Evolutionary conservation across 306 rosid species (phyloP), one percentile per base, ranked within the genome.

Genomic region (Trifolium fragiferum): DNA sequence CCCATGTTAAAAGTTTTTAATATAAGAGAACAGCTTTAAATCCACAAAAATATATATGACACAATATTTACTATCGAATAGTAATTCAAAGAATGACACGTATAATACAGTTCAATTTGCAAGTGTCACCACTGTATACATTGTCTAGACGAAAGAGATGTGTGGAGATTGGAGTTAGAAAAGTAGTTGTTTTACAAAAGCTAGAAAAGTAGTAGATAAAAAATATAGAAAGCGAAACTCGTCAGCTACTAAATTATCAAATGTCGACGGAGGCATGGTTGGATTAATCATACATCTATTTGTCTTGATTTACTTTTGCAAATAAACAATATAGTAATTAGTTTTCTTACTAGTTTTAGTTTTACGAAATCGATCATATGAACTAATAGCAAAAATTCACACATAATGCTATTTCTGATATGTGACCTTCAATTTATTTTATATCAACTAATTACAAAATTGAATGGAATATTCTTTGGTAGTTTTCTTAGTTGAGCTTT

Each of bases 401-500:
- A 25, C 41, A 44, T 50, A 51, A 59, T 40, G 12, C 57, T 58
- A 58, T 49, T 25, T 23, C 12, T 20, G 1, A 15, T 18, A 13
- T 21, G 61, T 47, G 40, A 13, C 27, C 37, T 62, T 59, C 6
- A 49, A 47, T 13, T 53, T 57, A 23, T 73, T n/a, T 18, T 1
- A 32, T 60, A 69, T 47, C 59, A 68, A 60, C n/a, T 18, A n/a
- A 8, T 51, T 8, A 19, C 20, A 43, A 68, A 55, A 50, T 54
- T 50, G 72, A 57, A 51, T 49, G 74, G 81, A 87, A 80, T 84
- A 84, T 82, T 82, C 75, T 37, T 12, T 54, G 82, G 75, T 66
- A 81, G 89, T 87, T 87, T 86, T 85, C 82, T 86, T 81, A 51
- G 87, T 78, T 84, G 74, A 73, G 72, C 46, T 33, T 72, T 70